These are phyloP conservation scores for Phytophthora rubi DNA, from an alignment of 352 stramenopile species.

Conservation along the genomic window DNA sequence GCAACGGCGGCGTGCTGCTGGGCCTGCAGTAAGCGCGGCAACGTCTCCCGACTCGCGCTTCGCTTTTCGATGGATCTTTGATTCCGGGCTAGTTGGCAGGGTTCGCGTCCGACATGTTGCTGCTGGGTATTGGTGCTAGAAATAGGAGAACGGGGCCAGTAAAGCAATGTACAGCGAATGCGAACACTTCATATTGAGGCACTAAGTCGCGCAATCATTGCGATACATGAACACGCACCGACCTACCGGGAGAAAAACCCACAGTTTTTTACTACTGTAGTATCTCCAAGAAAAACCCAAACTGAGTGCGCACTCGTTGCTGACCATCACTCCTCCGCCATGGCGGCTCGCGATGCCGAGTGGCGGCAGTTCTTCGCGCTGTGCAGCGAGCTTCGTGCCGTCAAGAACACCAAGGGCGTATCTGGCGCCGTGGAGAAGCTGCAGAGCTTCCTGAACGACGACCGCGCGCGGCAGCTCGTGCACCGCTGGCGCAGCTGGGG, in stretches of 20 bases:
- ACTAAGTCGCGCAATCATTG: too few relatives aligned
- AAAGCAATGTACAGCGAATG: slow-evolving; percentile 23
- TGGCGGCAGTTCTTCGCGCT: slow-evolving; percentile 53
- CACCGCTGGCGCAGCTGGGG: slow-evolving; percentile 82
- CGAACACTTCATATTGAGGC: slow-evolving; percentile 17
- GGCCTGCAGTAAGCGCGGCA: slow-evolving; percentile 69
- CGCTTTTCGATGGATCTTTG: slow-evolving; percentile 16
- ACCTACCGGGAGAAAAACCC: too few relatives aligned
- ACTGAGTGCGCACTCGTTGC: too few relatives aligned
- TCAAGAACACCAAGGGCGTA: slow-evolving; percentile 50
- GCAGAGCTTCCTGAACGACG: slow-evolving; percentile 60
- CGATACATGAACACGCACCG: too few relatives aligned
- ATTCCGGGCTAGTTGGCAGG: slow-evolving; percentile 17
- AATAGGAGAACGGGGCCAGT: slow-evolving; percentile 18
- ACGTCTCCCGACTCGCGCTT: slow-evolving; percentile 4
- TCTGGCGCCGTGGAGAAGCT: slow-evolving; percentile 37
- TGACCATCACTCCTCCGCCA: not conserved
- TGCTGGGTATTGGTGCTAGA: slow-evolving; percentile 34
- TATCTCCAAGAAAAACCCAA: too few relatives aligned
- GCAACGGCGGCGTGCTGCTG: slow-evolving; percentile 87
- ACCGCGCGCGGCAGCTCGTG: slow-evolving; percentile 56
- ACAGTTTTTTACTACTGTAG: too few relatives aligned
- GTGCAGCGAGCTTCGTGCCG: slow-evolving; percentile 53
- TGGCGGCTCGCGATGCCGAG: slow-evolving; percentile 35
- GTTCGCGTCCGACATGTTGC: slow-evolving; percentile 19